Percentiles rank a stretch among this genome's conserved stretches.
Conservation (phyloP, 78 protist genomes). For the Tieghemostelium lacteum region DNA sequence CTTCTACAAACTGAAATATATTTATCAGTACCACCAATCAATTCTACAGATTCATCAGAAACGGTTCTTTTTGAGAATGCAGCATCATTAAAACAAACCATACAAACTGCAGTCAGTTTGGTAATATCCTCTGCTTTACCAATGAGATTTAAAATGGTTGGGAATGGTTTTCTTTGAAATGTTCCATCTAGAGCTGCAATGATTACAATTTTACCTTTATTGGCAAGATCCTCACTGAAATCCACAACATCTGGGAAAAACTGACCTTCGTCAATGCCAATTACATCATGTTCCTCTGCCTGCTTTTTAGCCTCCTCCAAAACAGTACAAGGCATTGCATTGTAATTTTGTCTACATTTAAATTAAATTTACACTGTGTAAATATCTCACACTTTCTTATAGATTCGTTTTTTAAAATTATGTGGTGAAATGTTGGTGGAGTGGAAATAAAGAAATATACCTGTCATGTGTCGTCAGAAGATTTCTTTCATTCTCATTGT, state of each 20-base stretch:
- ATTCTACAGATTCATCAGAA: slow-evolving; percentile 72
- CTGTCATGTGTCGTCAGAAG: slow-evolving; percentile 87
- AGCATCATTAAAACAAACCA: slow-evolving; percentile 85
- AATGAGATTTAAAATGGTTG: slow-evolving; percentile 79
- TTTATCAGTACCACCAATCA: slow-evolving; percentile 94
- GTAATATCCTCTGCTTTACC: slow-evolving; percentile 88
- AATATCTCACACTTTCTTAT: too few species aligned
- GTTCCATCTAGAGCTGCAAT: slow-evolving; percentile 94
- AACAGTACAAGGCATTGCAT: slow-evolving; percentile 77
- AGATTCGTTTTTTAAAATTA: too few species aligned
- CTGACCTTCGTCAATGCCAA: slow-evolving; percentile 96
- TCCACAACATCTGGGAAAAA: slow-evolving; percentile 92
- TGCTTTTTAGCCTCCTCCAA: slow-evolving; percentile 55
- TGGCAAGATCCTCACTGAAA: slow-evolving; percentile 88
- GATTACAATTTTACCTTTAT: slow-evolving; percentile 92
- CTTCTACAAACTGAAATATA: slow-evolving; percentile 92
- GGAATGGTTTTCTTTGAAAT: slow-evolving; percentile 88
- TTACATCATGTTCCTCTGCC: slow-evolving; percentile 79
- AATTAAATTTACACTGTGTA: too few species aligned
- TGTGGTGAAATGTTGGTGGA: too few species aligned
- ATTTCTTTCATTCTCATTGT: slow-evolving; percentile 57
- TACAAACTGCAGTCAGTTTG: slow-evolving; percentile 92
- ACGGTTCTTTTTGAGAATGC: slow-evolving; percentile 88
- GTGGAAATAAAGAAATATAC: too few species aligned
- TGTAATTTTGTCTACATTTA: slow-evolving; percentile 49